These are phyloP conservation scores for Sclerospora graminicola DNA, from an alignment of 352 stramenopile genomes.

Conservation along the genomic window DNA sequence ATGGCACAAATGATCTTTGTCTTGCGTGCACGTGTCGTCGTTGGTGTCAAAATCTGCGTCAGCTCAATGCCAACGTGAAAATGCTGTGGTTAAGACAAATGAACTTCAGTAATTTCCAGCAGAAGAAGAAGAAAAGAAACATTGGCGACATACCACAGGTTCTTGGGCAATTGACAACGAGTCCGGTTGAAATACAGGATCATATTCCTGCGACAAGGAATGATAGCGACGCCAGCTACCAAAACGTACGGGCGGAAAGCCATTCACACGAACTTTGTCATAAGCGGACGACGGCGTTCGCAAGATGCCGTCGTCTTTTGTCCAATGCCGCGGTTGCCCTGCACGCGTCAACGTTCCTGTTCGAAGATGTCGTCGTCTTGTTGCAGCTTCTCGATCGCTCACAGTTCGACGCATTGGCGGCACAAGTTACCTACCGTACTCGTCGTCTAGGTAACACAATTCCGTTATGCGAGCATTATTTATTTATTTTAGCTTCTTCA, in stretches of 20 bases:
- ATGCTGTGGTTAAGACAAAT: conserved; percentile 18
- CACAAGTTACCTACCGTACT: too few relatives aligned
- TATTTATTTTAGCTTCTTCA: conserved; percentile 15
- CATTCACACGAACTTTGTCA: conserved; percentile 26
- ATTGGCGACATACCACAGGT: conserved; percentile 17
- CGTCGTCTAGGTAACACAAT: too few relatives aligned
- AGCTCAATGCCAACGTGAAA: conserved; percentile 63
- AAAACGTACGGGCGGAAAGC: conserved; percentile 49
- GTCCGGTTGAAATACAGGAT: conserved; percentile 27
- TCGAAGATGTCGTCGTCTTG: conserved; percentile 2
- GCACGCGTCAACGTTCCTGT: conserved; percentile 4
- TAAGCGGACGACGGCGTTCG: conserved; percentile 14
- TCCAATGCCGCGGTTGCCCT: conserved; percentile 10
- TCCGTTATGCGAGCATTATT: too few relatives aligned
- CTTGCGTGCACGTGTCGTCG: conserved; percentile 53
- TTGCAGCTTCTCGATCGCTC: conserved; percentile 8
- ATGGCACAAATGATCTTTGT: conserved; percentile 99
- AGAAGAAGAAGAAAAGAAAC: not conserved
- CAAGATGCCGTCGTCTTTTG: conserved; percentile 21
- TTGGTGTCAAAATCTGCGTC: conserved; percentile 60
- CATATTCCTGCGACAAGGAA: conserved; percentile 55
- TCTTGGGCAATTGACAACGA: conserved; percentile 26
- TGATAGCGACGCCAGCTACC: conserved; percentile 55
- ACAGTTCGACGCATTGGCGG: conserved; percentile 13
- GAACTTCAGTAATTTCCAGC: not conserved